Base-by-base conservation (phyloP, 768 basidiomycete genomes). In the Pisolithus albus region DNA sequence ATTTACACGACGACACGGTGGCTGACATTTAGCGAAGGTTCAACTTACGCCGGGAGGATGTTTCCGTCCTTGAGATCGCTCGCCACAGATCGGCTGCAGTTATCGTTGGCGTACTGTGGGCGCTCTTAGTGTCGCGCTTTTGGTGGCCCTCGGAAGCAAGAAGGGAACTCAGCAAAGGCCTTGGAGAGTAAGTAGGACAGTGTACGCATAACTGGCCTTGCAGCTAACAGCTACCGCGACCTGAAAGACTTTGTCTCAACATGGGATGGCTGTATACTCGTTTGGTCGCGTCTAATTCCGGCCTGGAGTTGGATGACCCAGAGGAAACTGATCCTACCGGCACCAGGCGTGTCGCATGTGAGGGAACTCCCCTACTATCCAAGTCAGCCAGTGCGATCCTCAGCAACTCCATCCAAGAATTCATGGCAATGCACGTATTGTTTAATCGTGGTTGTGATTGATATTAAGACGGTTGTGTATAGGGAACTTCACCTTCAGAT, bases 91-190 rank as follows among this genome's bases (percentile, higher is more conserved):
- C 85, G 1, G 57, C 86, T 4, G 79, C 94, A 30, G 95, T 99
- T 18, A 86, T 78, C 0, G 77, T 79, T 7, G 96, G 95, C 7
- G 90, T 93, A 3, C 63, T 94, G 1, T 98, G 90, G 88, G 93
- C 93, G 0, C 79, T 84, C 3, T 69, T 97, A 46, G 83, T 96
- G 19, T 92, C 90, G 5, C 75, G 91, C 44, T 86, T 86, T 56
- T 92, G 93, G 88, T 98, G 94, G 95, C 96, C 96, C 1, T 81
- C 88, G 8, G 94, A 96, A 61, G 96, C 96, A 0, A 74, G 95
- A 43, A 74, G 88, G 38, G 95, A 98, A 67, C 73, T 99, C 4
- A 82, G 85, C 44, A 84, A 82, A 54, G 85, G 82, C 0, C 75
- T 98, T 5, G 86, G 91, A 71, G 93, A 98, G 92, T 95, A 52